Percentiles rank a stretch among this genome's conserved stretches.
phyloP scores from a whole-genome alignment of 768 basidiomycete species.

The Aureoboletus auriporus region DNA sequence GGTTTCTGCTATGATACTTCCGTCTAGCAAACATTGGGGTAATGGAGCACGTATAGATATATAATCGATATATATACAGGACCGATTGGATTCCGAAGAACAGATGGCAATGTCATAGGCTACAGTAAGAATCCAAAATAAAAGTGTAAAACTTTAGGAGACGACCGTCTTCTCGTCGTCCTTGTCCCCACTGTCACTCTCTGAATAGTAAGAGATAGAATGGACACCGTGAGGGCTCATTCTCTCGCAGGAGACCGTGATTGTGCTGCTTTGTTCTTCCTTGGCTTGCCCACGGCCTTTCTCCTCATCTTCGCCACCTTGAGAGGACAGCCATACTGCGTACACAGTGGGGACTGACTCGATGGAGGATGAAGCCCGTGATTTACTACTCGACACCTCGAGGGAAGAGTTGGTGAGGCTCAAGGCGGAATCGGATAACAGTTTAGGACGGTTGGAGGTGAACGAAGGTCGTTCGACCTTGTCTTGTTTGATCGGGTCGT shows the following conservation, averaged over 20 bases:
- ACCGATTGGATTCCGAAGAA: too few relatives aligned
- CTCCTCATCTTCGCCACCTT: constrained; percentile 4
- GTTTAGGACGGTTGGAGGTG: neutral
- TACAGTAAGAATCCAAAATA: too few relatives aligned
- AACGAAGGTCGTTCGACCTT: neutral
- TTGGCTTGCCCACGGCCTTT: neutral
- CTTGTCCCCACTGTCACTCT: neutral
- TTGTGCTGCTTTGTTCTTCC: neutral
- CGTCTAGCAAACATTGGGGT: too few relatives aligned
- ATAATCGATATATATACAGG: too few relatives aligned
- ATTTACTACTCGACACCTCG: neutral
- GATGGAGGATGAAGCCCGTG: neutral
- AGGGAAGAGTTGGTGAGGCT: too few relatives aligned
- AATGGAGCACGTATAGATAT: too few relatives aligned
- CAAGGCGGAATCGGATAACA: neutral
- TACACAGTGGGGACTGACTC: neutral
- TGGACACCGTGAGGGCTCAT: neutral
- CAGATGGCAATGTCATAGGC: too few relatives aligned
- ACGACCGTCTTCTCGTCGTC: neutral
- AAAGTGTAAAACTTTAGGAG: too few relatives aligned
- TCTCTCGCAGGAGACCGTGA: neutral
- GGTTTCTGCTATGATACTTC: too few relatives aligned
- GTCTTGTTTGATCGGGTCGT: neutral
- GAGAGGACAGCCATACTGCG: constrained; percentile 3
- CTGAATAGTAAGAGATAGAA: neutral